These are phyloP conservation scores for Cercospora nicotianae DNA, from an alignment of 2,329 filamentous ascomycete genomes.

Conservation along the genomic window DNA sequence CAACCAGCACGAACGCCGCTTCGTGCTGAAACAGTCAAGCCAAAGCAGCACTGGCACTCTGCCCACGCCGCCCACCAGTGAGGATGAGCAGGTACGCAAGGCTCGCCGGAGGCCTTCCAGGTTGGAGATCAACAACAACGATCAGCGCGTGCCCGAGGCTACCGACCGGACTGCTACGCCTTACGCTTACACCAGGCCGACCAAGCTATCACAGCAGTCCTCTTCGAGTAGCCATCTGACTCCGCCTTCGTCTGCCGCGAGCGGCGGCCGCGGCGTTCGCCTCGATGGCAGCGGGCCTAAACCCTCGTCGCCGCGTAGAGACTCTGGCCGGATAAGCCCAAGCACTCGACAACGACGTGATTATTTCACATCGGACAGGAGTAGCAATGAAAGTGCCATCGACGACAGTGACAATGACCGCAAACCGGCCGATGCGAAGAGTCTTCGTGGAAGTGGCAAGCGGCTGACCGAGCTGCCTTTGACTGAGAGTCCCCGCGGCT, in stretches of 20 bases:
- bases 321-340: constrained; percentile 31
- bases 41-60: constrained; percentile 23
- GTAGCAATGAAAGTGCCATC: constrained; percentile 30
- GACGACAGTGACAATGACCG: constrained; percentile 30
- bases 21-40: constrained; percentile 46
- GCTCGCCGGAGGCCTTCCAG: constrained; percentile 34
- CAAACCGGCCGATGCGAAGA: constrained; percentile 1
- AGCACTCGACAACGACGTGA: constrained; percentile 27
- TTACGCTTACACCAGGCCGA: constrained; percentile 46
- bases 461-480: constrained; percentile 19
- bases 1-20: constrained; percentile 57
- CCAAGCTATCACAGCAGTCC: constrained; percentile 35
- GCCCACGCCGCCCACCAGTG: constrained; percentile 41
- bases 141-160: constrained; percentile 42
- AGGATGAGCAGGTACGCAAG: constrained; percentile 39
- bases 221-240: constrained; percentile 46
- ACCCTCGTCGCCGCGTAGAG: constrained; percentile 30
- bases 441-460: constrained; percentile 14
- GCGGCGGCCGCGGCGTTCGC: constrained; percentile 3
- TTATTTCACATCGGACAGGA: constrained; percentile 28
- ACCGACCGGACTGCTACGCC: constrained; percentile 46
- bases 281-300: constrained; percentile 16
- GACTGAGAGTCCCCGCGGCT: constrained; percentile 6
- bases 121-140: constrained; percentile 39
- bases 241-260: constrained; percentile 35